Evolutionary conservation across 139 green algal genomes (phyloP), one percentile per base, ranked within the genome.

Genomic region (Picochlorum sp.): DNA sequence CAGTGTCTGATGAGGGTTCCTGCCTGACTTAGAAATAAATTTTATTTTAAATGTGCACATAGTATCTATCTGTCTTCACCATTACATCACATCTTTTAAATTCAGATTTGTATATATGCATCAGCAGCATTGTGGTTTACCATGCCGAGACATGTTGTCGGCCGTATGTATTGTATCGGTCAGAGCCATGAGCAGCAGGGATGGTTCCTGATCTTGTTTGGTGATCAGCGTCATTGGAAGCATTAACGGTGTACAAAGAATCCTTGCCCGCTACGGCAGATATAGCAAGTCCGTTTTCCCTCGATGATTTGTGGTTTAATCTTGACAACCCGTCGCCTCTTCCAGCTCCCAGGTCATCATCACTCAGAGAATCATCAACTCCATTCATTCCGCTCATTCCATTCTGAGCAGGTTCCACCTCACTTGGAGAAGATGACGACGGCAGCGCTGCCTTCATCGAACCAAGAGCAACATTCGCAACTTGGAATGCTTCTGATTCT

Each of bases 401-500:
- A n/a, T n/a, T n/a, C 39, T 47, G 39, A n/a, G 22, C 22, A 16
- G 39, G 39, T 26, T 47, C 39, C 9, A n/a, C 39, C 22, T 47
- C 39, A 47, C 39, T 47, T 47, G 39, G 39, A 26, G 39, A 47
- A n/a, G 39, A n/a, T 26, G 55, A 37, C 5, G 60, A 56, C 32
- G 64, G 64, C 37, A 74, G 30, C 5, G 32, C 59, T 22, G 59
- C 59, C 43, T 73, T 79, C 29, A 70, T 64, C 18, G 67, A 58
- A 7, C 75, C 76, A 37, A 84, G 65, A 5, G 72, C 69, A 13
- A 49, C 61, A 43, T 77, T 75, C 50, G 68, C 67, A n/a, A 45
- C 50, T 53, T 66, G 56, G 62, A 81, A 83, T 7, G 71, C 68
- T 56, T 85, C 77, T 20, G 65, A 70, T 67, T 88, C 63, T 30